A percentile compares a stretch with the other conserved stretches of the same genome.
phyloP scores from a whole-genome alignment of 2,329 filamentous ascomycete species.

The Exophiala calicioides region DNA sequence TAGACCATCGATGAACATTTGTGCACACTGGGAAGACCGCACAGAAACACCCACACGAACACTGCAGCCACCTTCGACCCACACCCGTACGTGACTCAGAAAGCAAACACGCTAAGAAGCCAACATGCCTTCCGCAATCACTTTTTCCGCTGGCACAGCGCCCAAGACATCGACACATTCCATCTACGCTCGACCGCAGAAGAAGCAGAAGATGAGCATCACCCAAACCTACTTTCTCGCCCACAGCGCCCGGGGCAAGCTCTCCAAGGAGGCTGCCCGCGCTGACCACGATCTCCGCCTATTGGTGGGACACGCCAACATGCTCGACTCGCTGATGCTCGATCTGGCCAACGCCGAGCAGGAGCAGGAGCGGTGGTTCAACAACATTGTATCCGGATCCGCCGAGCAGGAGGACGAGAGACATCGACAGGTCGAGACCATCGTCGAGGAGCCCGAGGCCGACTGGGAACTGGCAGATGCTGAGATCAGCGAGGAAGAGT shows the following conservation, averaged over 20 bases:
- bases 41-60: constrained; percentile 4
- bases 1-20: constrained; percentile 2
- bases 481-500: constrained; percentile 54
- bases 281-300: constrained; percentile 92
- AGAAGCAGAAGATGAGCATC: constrained; percentile 83
- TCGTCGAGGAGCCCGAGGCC: constrained; percentile 71
- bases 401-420: constrained; percentile 68
- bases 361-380: constrained; percentile 97
- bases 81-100: constrained; percentile 26
- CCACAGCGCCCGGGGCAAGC: constrained; percentile 94
- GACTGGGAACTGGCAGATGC: constrained; percentile 69
- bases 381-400: constrained; percentile 84
- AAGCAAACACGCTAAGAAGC: constrained; percentile 7
- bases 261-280: constrained; percentile 84
- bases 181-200: constrained; percentile 33
- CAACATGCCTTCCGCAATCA: constrained; percentile 34
- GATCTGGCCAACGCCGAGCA: constrained; percentile 90
- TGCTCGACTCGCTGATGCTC: constrained; percentile 91
- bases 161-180: constrained; percentile 25
- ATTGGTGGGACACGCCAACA: constrained; percentile 96
- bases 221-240: constrained; percentile 98
- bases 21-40: neutral
- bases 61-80: constrained; percentile 11
- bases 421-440: constrained; percentile 72
- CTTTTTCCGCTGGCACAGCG: constrained; percentile 28